Evolutionary conservation across 352 stramenopile genomes (phyloP).

Genomic region (Globisporangium ultimum): DNA sequence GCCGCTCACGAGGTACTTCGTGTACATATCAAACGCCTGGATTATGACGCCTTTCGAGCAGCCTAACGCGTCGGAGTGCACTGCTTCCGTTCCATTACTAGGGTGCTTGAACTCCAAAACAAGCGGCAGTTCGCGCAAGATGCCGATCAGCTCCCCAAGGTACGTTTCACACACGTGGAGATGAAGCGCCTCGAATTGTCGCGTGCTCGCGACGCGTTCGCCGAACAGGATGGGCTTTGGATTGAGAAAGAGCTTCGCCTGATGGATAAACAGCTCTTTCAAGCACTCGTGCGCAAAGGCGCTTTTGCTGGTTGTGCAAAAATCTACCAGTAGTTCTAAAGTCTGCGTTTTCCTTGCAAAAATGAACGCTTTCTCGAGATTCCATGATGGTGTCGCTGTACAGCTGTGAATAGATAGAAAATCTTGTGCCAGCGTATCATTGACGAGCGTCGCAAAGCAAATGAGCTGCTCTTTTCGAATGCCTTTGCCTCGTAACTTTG

Average conservation of each 20-base stretch:
- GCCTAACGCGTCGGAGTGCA: no score
- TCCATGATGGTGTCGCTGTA: not conserved
- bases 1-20: not conserved
- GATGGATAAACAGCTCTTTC: constrained; percentile 6
- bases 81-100: no score
- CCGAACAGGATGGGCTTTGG: constrained; percentile 2
- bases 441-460: constrained; percentile 1
- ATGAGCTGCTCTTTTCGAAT: not conserved
- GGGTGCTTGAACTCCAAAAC: no score
- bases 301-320: constrained; percentile 10
- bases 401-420: not conserved
- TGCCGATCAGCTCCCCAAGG: no score
- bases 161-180: no score
- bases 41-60: no score
- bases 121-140: no score
- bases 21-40: constrained; percentile 4
- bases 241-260: constrained; percentile 1
- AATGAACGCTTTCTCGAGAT: constrained; percentile 3
- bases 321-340: constrained; percentile 6
- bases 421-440: no score
- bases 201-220: no score
- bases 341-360: constrained; percentile 6
- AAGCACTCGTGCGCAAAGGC: constrained; percentile 6
- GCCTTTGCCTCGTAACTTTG: not conserved
- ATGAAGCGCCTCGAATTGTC: no score